A percentile compares a stretch with the other conserved stretches of the same genome.
Conservation (phyloP, 2,329 filamentous ascomycete species). For the Fusarium musae region DNA sequence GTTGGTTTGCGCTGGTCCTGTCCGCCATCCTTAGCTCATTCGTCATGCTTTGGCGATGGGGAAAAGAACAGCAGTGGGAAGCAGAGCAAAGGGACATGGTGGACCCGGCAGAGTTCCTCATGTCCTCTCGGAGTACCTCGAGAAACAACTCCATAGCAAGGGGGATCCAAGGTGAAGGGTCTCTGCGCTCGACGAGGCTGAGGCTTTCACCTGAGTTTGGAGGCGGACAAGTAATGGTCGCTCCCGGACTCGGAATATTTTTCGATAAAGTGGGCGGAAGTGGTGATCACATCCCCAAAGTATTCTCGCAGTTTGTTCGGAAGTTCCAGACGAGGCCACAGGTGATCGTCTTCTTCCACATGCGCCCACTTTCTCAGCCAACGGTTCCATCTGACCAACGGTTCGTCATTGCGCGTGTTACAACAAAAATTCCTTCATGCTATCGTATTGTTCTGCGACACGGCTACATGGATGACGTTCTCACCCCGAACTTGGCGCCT, state of each 20-base stretch:
- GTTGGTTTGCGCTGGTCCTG: constrained; percentile 80
- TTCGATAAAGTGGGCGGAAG: constrained; percentile 81
- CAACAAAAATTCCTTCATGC: constrained; percentile 65
- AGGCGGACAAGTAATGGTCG: constrained; percentile 56
- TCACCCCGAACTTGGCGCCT: constrained; percentile 70
- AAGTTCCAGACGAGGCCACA: constrained; percentile 76
- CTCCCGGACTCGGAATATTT: constrained; percentile 74
- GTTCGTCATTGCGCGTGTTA: constrained; percentile 57
- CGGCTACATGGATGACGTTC: constrained; percentile 77
- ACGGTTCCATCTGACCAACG: constrained; percentile 61
- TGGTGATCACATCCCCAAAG: constrained; percentile 55
- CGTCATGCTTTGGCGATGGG: constrained; percentile 81
- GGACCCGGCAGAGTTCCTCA: constrained; percentile 53
- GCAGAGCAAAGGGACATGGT: constrained; percentile 73
- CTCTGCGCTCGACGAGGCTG: constrained; percentile 35
- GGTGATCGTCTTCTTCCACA: constrained; percentile 79
- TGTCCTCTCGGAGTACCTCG: constrained; percentile 41
- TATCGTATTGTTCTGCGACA: constrained; percentile 77
- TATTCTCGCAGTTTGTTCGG: constrained; percentile 76
- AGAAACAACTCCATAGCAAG: constrained; percentile 39
- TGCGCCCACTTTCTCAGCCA: constrained; percentile 71
- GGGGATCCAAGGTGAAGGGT: constrained; percentile 24
- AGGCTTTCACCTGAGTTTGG: constrained; percentile 54
- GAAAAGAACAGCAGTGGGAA: constrained; percentile 81
- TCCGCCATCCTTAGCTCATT: constrained; percentile 69